phyloP scores from a whole-genome alignment of 106 monocot genomes.

The Vanilla planifolia region DNA sequence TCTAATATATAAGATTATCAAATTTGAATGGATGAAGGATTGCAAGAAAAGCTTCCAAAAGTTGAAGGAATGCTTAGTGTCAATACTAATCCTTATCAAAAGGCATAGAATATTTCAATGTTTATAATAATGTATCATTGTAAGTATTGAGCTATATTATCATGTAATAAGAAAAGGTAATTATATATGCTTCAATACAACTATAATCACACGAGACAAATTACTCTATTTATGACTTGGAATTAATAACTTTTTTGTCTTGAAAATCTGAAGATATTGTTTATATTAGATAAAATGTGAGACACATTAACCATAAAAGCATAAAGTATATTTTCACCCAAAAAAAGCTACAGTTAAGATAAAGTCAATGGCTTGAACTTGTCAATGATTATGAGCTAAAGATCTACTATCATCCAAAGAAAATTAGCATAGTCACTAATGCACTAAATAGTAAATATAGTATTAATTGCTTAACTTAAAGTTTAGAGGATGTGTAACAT shows the following conservation, averaged over 20 bases:
- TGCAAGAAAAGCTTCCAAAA: neutral
- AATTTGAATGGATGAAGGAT: neutral
- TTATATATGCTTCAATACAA: neutral
- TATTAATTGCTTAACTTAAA: neutral
- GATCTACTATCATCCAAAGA: neutral
- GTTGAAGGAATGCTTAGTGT: neutral
- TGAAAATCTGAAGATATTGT: neutral
- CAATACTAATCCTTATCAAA: neutral
- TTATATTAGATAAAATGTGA: neutral
- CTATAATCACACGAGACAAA: neutral
- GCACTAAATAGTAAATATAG: neutral
- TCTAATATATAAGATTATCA: neutral
- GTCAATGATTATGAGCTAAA: neutral
- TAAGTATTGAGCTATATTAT: neutral
- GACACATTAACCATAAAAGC: neutral
- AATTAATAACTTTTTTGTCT: neutral
- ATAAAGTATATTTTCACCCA: neutral
- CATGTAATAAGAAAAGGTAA: neutral
- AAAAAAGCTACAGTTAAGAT: neutral
- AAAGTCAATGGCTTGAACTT: neutral
- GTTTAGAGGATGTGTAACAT: neutral
- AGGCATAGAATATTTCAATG: neutral
- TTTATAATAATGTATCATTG: neutral
- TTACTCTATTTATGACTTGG: neutral
- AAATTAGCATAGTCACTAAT: neutral